Base-by-base conservation (phyloP, 345 rosid genomes). In the Streptanthus diversifolius region DNA sequence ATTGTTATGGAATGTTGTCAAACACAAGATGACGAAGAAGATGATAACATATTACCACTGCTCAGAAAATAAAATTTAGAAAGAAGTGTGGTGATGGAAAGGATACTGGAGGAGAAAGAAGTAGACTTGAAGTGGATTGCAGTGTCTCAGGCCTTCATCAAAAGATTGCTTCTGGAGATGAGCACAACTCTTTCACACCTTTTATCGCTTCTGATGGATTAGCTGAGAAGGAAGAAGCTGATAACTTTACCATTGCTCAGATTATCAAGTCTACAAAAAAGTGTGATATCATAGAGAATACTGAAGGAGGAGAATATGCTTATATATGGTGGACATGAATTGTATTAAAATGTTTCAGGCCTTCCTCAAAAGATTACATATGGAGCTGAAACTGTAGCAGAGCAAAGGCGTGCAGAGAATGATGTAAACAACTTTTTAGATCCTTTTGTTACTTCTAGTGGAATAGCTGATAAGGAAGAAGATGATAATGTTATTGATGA, bases 61-160 rank as follows among this genome's bases (percentile, higher is more conserved):
- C 52, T 27, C 60, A 66, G 22, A 13, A 12, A 3, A 36, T 45
- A 41, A 73, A 55, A 48, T 66, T 19, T n/a, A 45, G 27, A 27
- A 73, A 45, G 77, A 72, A 40, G 36, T 18, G 5, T 65, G 14
- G 43, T 18, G 59, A 45, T 45, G 40, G 3, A 53, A 44, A 54
- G 49, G 64, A 55, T 32, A 64, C 17, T n/a, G n/a, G n/a, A n/a
- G n/a, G n/a, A n/a, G n/a, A n/a, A n/a, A n/a, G n/a, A 37, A n/a
- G 5, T 7, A 48, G 12, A 54, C 40, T 19, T 44, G 60, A 17
- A 44, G 68, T 2, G 19, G 47, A 51, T 60, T 7, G 15, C 56
- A 69, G 10, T 24, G 58, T 25, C 48, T 8, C 59, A 49, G 30
- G 49, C 10, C 30, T 7, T 62, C 2, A 1, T 72, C 55, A 21